Percentiles rank a stretch among this genome's conserved stretches.
Conservation (phyloP, 257 asterid species). For the Petunia secreta region DNA sequence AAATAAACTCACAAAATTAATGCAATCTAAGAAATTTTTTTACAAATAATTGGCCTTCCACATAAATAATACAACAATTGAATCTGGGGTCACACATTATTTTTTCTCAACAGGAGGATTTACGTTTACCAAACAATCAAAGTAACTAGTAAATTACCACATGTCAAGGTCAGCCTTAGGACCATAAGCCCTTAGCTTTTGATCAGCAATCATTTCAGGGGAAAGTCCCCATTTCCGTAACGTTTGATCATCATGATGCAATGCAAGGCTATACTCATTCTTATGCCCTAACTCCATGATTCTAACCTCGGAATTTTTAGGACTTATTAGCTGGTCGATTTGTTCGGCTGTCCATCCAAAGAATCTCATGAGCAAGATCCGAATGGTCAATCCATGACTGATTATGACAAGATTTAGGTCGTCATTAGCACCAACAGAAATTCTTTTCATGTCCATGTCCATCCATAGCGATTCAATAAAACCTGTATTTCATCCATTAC, state of each 20-base stretch:
- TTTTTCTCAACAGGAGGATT: slow-evolving; percentile 25
- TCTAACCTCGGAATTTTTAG: slow-evolving; percentile 38
- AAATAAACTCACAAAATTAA: too few species aligned
- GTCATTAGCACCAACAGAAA: slow-evolving; percentile 21
- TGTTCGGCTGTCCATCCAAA: slow-evolving; percentile 48
- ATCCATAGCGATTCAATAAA: slow-evolving; percentile 49
- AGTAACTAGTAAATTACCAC: slow-evolving; percentile 38
- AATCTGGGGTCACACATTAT: too few species aligned
- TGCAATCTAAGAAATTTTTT: too few species aligned
- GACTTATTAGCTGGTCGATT: slow-evolving; percentile 36
- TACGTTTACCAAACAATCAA: slow-evolving; percentile 33
- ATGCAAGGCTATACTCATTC: slow-evolving; percentile 44
- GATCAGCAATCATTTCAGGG: slow-evolving; percentile 44
- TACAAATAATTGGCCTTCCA: too few species aligned
- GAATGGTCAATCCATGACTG: slow-evolving; percentile 41
- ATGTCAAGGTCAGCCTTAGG: slow-evolving; percentile 38
- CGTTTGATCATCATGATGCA: slow-evolving; percentile 41
- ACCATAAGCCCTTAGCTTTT: slow-evolving; percentile 39
- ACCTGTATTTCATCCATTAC: slow-evolving; percentile 23
- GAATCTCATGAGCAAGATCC: slow-evolving; percentile 44
- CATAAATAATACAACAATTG: too few species aligned
- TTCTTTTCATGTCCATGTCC: slow-evolving; percentile 47
- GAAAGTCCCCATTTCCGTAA: slow-evolving; percentile 47
- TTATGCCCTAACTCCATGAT: slow-evolving; percentile 43
- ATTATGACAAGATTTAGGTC: slow-evolving; percentile 42